phyloP scores from a whole-genome alignment of 2,329 filamentous ascomycete genomes.

The Raffaelea deltoideospora region DNA sequence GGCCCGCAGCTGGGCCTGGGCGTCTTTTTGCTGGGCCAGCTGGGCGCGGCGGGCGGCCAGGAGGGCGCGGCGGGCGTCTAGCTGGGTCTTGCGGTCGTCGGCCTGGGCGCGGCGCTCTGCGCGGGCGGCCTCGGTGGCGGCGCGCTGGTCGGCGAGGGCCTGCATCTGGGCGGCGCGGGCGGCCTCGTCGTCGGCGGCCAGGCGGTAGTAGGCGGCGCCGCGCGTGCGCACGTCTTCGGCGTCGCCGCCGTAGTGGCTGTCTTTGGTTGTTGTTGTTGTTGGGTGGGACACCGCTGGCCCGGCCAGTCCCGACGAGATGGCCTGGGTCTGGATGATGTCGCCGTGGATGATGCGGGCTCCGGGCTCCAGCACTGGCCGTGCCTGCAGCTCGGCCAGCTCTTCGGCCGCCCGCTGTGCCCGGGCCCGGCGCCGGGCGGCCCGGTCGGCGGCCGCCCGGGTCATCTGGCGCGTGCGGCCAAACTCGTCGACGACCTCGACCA shows the following conservation, averaged over 20 bases:
- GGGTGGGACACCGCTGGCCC: constrained; percentile 52
- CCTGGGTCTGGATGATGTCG: constrained; percentile 67
- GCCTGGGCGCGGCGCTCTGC: constrained; percentile 38
- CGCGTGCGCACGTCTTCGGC: constrained; percentile 75
- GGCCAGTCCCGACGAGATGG: constrained; percentile 65
- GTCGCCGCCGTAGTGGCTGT: constrained; percentile 72
- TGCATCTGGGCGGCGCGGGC: constrained; percentile 58
- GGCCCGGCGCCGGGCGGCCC: constrained; percentile 42
- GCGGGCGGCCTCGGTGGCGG: constrained; percentile 51
- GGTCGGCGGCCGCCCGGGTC: constrained; percentile 52
- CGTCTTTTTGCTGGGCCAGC: too few species aligned
- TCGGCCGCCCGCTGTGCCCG: constrained; percentile 31
- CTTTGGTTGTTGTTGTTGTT: constrained; percentile 17
- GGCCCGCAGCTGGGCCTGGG: constrained; percentile 20
- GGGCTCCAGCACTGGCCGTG: constrained; percentile 46
- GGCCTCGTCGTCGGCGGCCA: constrained; percentile 64
- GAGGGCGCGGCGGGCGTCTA: constrained; percentile 32
- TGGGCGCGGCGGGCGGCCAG: not conserved
- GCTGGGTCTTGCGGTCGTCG: constrained; percentile 42
- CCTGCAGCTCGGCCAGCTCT: constrained; percentile 54
- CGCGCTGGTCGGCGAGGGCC: constrained; percentile 49
- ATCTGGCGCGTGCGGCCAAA: constrained; percentile 71
- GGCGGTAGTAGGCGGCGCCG: constrained; percentile 84
- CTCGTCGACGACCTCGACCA: constrained; percentile 83
- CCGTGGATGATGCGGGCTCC: constrained; percentile 57